Conservation (phyloP, 129 eudicot genomes). For the Daucus carota region DH1_v3.0 NC_030385.2:39137501-39138000, state of each 20-base stretch:
- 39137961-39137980: conserved; percentile 1
- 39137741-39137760: conserved; percentile 9
- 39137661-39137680: background rate
- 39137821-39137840: conserved; percentile 13
- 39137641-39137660: background rate
- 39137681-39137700: background rate
- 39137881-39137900: conserved; percentile 10
- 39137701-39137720: background rate
- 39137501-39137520: background rate
- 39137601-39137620: background rate
- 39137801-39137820: background rate
- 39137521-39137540: background rate
- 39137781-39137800: background rate
- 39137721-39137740: background rate
- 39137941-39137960: background rate
- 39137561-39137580: background rate
- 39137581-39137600: background rate
- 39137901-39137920: conserved; percentile 12
- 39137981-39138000: background rate
- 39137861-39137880: background rate
- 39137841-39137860: conserved; percentile 9
- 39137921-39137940: conserved; percentile 3
- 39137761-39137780: background rate
- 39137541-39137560: background rate
- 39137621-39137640: background rate